phyloP scores from a whole-genome alignment of 768 basidiomycete species.

The Suillus tomentosus region DNA sequence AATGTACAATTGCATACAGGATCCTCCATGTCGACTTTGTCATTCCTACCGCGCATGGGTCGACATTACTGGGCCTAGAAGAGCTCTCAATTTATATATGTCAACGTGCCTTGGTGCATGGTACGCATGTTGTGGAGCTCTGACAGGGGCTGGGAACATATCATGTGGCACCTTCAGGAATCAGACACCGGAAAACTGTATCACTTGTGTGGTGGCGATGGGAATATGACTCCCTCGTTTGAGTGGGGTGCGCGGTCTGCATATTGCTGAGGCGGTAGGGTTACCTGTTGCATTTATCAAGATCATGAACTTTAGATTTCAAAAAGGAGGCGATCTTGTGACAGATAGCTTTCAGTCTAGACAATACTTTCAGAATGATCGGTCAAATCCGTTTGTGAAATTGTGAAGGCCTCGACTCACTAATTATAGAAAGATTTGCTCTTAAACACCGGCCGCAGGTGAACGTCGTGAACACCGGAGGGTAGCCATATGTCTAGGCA shows the following conservation, averaged over 20 bases:
- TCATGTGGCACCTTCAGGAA: background rate
- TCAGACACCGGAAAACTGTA: background rate
- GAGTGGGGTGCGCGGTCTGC: background rate
- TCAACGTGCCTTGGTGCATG: slow-evolving; percentile 1
- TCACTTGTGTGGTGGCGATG: background rate
- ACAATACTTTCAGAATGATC: background rate
- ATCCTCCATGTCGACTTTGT: background rate
- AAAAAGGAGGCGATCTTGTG: background rate
- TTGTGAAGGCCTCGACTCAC: background rate
- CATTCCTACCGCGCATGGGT: background rate
- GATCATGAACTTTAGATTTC: slow-evolving; percentile 1
- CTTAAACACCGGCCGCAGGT: background rate
- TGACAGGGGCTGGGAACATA: slow-evolving; percentile 7
- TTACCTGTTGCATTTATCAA: background rate
- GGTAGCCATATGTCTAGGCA: no score
- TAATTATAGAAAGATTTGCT: background rate
- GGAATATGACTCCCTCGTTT: slow-evolving; percentile 4
- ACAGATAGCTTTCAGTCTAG: background rate
- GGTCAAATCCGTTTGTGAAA: no score
- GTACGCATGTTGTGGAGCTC: slow-evolving; percentile 4
- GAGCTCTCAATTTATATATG: background rate
- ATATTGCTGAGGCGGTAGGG: background rate
- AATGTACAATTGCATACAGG: background rate
- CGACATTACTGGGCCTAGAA: background rate
- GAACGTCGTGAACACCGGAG: background rate